A percentile compares a stretch with the other conserved stretches of the same genome.
phyloP scores from a whole-genome alignment of 2,329 filamentous ascomycete species.

The Ophiostoma pallidulum region DNA sequence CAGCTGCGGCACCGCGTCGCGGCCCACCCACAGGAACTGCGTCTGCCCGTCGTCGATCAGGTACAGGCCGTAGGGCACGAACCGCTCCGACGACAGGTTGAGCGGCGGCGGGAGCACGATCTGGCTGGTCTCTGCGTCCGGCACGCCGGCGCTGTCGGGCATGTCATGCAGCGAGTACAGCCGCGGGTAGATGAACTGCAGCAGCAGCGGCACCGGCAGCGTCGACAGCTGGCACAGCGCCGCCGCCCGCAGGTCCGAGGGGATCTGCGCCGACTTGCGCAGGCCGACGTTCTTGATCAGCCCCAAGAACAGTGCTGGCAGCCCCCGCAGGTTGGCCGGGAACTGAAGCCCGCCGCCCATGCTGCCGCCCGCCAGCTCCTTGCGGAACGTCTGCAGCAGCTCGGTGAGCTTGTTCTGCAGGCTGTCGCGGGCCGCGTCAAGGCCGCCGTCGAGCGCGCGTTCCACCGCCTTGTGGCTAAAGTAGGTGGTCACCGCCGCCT shows the following conservation, averaged over 20 bases:
- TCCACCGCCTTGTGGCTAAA: slow-evolving; percentile 98
- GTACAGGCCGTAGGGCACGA: slow-evolving; percentile 86
- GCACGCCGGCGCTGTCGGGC: slow-evolving; percentile 84
- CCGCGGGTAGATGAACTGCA: slow-evolving; percentile 84
- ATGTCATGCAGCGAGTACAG: slow-evolving; percentile 90
- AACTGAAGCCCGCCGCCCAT: slow-evolving; percentile 93
- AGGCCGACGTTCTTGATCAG: slow-evolving; percentile 94
- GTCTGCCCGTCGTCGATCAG: slow-evolving; percentile 95
- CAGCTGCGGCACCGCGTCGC: slow-evolving; percentile 84
- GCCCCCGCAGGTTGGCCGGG: slow-evolving; percentile 78
- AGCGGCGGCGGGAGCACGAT: slow-evolving; percentile 76
- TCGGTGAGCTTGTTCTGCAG: slow-evolving; percentile 88
- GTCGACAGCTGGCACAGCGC: slow-evolving; percentile 92
- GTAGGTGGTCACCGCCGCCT: slow-evolving; percentile 85
- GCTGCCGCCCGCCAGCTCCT: slow-evolving; percentile 90
- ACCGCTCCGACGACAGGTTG: slow-evolving; percentile 79
- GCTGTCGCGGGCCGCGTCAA: slow-evolving; percentile 85
- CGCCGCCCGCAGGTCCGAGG: slow-evolving; percentile 85
- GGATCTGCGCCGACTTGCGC: slow-evolving; percentile 86
- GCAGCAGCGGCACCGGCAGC: slow-evolving; percentile 76
- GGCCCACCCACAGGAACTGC: slow-evolving; percentile 93
- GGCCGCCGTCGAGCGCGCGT: slow-evolving; percentile 63
- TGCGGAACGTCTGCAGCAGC: slow-evolving; percentile 88
- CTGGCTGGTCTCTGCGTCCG: slow-evolving; percentile 76
- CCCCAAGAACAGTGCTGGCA: slow-evolving; percentile 85